Conservation (phyloP, 2,329 filamentous ascomycete species). For the Capronia americana region DNA sequence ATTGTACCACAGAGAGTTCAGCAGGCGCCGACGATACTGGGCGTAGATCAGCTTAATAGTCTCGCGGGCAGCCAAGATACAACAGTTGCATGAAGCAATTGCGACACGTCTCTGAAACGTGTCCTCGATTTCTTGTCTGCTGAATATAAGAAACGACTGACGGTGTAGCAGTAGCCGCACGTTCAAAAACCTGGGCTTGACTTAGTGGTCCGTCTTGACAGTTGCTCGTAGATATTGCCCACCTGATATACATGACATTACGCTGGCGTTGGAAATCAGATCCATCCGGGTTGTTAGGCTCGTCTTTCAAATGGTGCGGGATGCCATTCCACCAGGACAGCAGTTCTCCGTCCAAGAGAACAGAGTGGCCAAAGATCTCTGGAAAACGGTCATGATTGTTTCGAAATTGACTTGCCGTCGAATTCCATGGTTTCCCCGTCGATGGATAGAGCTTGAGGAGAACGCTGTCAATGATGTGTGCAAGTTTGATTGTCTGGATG, state of each 20-base stretch:
- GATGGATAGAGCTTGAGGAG: conserved; percentile 13
- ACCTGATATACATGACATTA: conserved; percentile 19
- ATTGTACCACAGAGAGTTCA: conserved; percentile 20
- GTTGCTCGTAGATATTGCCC: neutral
- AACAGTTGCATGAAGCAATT: conserved; percentile 4
- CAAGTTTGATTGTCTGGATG: conserved; percentile 20
- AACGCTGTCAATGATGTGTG: conserved; percentile 20
- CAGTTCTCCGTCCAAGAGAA: conserved; percentile 11
- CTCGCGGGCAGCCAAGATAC: conserved; percentile 11
- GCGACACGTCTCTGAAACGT: neutral
- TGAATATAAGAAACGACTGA: neutral
- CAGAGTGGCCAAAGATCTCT: neutral
- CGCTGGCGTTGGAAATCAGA: conserved; percentile 17
- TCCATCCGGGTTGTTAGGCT: conserved; percentile 9
- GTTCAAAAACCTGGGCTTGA: neutral
- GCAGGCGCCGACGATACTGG: conserved; percentile 9
- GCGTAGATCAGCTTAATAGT: conserved; percentile 15
- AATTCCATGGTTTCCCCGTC: conserved; percentile 11
- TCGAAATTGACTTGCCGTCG: neutral
- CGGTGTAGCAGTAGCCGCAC: neutral
- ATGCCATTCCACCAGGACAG: conserved; percentile 13
- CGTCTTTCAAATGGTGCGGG: conserved; percentile 13
- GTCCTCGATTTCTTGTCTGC: neutral
- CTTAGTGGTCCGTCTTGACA: neutral
- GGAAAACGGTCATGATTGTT: neutral